A percentile compares a stretch with the other conserved stretches of the same genome.
phyloP scores from a whole-genome alignment of 768 basidiomycete species.

The Podaxis rugospora region DNA sequence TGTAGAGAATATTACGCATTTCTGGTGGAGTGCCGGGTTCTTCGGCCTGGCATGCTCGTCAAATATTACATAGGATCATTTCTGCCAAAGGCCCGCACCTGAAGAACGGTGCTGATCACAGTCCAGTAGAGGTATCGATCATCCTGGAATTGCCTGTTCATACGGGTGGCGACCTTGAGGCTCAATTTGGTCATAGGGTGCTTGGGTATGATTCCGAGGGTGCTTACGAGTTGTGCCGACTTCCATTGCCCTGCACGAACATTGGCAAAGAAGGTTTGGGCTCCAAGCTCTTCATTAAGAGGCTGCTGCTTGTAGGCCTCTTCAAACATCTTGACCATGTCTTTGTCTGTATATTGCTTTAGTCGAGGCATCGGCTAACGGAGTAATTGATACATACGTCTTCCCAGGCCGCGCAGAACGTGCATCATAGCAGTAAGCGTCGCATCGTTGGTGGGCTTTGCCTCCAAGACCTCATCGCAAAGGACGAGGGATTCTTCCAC shows the following conservation, averaged over 20 bases:
- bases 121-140: slow-evolving; percentile 83
- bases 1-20: slow-evolving; percentile 67
- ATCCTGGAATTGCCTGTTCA: slow-evolving; percentile 82
- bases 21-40: slow-evolving; percentile 55
- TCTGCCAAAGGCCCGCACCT: slow-evolving; percentile 38
- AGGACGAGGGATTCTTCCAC: slow-evolving; percentile 76
- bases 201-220: neutral
- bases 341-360: slow-evolving; percentile 44
- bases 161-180: slow-evolving; percentile 66
- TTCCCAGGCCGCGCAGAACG: slow-evolving; percentile 72
- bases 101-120: slow-evolving; percentile 73
- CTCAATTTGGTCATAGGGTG: slow-evolving; percentile 9
- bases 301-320: slow-evolving; percentile 82
- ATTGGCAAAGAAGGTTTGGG: slow-evolving; percentile 83
- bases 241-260: slow-evolving; percentile 81
- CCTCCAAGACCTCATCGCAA: slow-evolving; percentile 75
- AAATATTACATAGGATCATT: neutral
- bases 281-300: slow-evolving; percentile 75
- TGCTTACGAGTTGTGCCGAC: slow-evolving; percentile 69
- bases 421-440: slow-evolving; percentile 81
- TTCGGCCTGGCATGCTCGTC: slow-evolving; percentile 47
- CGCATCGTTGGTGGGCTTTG: slow-evolving; percentile 69
- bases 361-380: neutral
- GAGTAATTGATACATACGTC: slow-evolving; percentile 36
- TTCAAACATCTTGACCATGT: slow-evolving; percentile 82